Conservation (phyloP, 1,284 basidiomycete genomes). For the Bondarzewia mesenterica region DNA sequence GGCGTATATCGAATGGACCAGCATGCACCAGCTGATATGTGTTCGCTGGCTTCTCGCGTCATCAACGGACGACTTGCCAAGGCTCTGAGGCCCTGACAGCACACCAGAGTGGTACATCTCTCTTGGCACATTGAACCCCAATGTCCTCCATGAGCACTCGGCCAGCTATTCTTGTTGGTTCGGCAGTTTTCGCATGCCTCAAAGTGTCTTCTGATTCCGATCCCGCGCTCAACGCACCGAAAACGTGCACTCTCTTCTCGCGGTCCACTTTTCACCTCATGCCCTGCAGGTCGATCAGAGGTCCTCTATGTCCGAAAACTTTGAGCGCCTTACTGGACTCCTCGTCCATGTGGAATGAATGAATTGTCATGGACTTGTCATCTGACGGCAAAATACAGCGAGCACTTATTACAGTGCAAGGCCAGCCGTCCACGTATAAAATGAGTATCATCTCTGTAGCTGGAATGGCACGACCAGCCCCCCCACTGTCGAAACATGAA, state of each 20-base stretch:
- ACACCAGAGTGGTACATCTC: not conserved
- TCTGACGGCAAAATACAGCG: no score
- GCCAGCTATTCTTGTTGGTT: not conserved
- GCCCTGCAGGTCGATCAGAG: not conserved
- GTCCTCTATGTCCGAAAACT: no score
- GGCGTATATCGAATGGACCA: no score
- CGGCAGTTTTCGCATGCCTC: not conserved
- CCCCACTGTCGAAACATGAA: constrained; percentile 10
- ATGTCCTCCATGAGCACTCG: not conserved
- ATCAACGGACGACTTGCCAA: no score
- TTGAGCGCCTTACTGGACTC: no score
- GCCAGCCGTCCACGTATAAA: no score
- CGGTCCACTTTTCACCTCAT: not conserved
- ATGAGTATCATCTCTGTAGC: no score
- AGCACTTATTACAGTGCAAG: no score
- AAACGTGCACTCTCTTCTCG: constrained; percentile 2
- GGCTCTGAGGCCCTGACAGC: not conserved
- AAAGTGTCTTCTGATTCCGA: not conserved
- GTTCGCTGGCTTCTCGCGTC: no score
- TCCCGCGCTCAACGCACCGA: not conserved
- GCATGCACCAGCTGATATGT: no score
- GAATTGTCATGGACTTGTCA: no score
- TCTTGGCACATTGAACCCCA: not conserved
- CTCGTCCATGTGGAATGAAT: no score
- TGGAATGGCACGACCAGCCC: not conserved